Percentiles rank a stretch among this genome's conserved stretches.
phyloP scores from a whole-genome alignment of 805 yeast genomes.

The Metschnikowia matae region DNA sequence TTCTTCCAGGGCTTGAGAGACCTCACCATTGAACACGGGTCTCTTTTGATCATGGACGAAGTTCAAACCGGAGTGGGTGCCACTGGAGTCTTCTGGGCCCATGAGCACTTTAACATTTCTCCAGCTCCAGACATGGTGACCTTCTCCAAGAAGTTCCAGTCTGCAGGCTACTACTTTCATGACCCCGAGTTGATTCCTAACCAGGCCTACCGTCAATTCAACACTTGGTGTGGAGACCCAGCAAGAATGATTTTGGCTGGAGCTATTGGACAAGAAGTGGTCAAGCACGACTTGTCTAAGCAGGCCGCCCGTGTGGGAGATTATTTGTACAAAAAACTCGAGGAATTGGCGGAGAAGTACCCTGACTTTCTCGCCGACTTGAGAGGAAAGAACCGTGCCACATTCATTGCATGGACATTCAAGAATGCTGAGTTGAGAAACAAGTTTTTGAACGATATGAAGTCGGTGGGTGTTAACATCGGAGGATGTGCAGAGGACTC shows the following conservation, averaged over 20 bases:
- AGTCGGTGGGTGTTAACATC: conserved; percentile 64
- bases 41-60: conserved; percentile 75
- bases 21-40: conserved; percentile 64
- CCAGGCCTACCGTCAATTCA: conserved; percentile 82
- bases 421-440: conserved; percentile 54
- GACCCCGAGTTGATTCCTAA: conserved; percentile 70
- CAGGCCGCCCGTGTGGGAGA: conserved; percentile 60
- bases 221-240: conserved; percentile 94
- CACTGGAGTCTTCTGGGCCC: conserved; percentile 83
- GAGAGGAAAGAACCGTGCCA: conserved; percentile 72
- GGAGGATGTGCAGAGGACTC: conserved; percentile 83
- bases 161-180: conserved; percentile 83
- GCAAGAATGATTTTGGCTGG: conserved; percentile 73
- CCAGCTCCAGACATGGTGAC: conserved; percentile 82
- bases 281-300: conserved; percentile 53
- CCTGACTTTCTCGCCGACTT: conserved; percentile 53
- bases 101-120: conserved; percentile 74
- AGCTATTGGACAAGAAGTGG: conserved; percentile 64
- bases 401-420: conserved; percentile 80
- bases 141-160: conserved; percentile 83
- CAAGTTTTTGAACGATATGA: conserved; percentile 56
- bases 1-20: conserved; percentile 84
- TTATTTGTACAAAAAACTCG: conserved; percentile 58
- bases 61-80: conserved; percentile 92
- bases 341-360: conserved; percentile 47